Conservation (phyloP, 208 protist species). For the Leishmania guyanensis region DNA sequence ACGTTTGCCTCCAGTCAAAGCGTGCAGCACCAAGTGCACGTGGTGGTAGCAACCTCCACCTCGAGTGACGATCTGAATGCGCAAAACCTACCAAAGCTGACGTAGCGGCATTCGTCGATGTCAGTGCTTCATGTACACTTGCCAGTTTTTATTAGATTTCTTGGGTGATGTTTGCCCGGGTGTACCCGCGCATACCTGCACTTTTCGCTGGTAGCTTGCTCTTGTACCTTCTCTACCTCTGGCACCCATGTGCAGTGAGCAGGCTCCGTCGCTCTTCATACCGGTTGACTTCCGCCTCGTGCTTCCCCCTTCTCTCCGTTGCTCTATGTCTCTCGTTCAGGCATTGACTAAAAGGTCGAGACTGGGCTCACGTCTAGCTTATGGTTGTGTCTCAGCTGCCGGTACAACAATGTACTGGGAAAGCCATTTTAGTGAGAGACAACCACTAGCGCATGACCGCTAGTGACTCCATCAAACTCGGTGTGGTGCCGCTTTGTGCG, state of each 20-base stretch:
- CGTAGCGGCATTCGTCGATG: neutral
- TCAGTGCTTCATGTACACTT: neutral
- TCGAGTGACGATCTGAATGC: slow-evolving; percentile 22
- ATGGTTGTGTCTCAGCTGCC: neutral
- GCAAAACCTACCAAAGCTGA: slow-evolving; percentile 27
- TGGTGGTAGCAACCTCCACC: neutral
- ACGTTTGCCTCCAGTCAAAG: slow-evolving; percentile 2
- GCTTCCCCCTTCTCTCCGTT: neutral
- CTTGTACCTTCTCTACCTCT: neutral
- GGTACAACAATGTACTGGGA: neutral
- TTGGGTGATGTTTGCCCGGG: neutral
- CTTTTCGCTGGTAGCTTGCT: neutral
- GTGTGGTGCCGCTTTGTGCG: neutral
- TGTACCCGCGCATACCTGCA: neutral
- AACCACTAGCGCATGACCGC: neutral
- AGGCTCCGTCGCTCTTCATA: neutral
- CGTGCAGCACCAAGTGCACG: slow-evolving; percentile 2
- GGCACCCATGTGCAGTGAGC: neutral
- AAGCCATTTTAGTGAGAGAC: neutral
- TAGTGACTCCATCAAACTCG: neutral
- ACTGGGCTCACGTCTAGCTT: neutral
- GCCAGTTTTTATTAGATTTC: neutral
- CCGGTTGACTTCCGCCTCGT: neutral
- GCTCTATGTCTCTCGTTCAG: neutral
- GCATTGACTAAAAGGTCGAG: neutral